phyloP scores from a whole-genome alignment of 2,329 filamentous ascomycete genomes.

The Fusarium dimerum region DNA sequence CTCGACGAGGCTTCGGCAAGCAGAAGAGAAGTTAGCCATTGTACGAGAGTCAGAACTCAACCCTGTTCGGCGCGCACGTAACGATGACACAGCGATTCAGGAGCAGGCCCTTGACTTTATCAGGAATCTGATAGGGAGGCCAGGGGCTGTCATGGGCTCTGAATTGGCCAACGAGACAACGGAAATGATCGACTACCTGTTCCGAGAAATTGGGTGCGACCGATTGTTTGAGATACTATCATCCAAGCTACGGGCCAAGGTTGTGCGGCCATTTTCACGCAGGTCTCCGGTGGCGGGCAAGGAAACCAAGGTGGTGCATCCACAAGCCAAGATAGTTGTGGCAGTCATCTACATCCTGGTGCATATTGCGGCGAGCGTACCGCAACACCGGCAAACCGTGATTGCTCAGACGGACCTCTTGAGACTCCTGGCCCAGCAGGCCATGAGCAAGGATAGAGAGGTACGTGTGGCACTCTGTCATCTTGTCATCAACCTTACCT shows the following conservation, averaged over 20 bases:
- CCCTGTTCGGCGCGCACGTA: slow-evolving; percentile 65
- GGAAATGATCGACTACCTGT: slow-evolving; percentile 83
- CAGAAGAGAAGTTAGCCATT: slow-evolving; percentile 49
- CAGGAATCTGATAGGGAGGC: slow-evolving; percentile 79
- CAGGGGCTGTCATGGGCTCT: slow-evolving; percentile 49
- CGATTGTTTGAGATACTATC: slow-evolving; percentile 79
- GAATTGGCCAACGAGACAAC: slow-evolving; percentile 52
- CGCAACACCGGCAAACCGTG: slow-evolving; percentile 75
- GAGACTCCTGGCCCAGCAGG: slow-evolving; percentile 70
- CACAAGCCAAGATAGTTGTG: slow-evolving; percentile 70
- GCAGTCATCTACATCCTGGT: slow-evolving; percentile 81
- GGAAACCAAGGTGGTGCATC: slow-evolving; percentile 55
- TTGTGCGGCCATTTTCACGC: slow-evolving; percentile 54
- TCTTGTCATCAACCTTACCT: slow-evolving; percentile 83
- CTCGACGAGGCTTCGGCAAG: slow-evolving; percentile 48
- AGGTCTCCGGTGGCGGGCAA: slow-evolving; percentile 35
- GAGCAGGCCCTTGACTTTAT: slow-evolving; percentile 90
- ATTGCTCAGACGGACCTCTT: slow-evolving; percentile 77
- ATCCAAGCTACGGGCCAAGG: slow-evolving; percentile 69
- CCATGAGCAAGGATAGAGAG: slow-evolving; percentile 69
- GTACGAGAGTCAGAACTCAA: slow-evolving; percentile 69
- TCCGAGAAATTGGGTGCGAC: slow-evolving; percentile 73
- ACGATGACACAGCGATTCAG: slow-evolving; percentile 82
- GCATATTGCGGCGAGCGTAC: slow-evolving; percentile 81
- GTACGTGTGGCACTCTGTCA: slow-evolving; percentile 81